Evolutionary conservation across 768 basidiomycete species (phyloP).

Genomic region (Crucibulum laeve): DNA sequence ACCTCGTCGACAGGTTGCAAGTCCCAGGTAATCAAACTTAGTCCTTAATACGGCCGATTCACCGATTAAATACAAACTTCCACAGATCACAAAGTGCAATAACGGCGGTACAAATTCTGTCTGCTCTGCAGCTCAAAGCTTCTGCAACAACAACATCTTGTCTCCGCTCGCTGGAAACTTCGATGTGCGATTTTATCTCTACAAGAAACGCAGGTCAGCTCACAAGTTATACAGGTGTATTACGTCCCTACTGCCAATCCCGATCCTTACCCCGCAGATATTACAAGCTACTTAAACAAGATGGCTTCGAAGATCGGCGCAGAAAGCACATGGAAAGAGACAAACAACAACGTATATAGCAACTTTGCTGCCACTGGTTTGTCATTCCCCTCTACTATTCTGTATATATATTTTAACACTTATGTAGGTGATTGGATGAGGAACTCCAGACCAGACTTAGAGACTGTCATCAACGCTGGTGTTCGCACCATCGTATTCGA

Average conservation of each 20-base stretch:
- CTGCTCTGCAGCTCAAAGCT: conserved; percentile 53
- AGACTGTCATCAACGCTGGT: conserved; percentile 56
- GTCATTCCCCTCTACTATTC: background rate
- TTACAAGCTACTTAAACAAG: conserved; percentile 26
- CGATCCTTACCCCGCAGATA: conserved; percentile 47
- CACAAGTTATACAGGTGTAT: conserved; percentile 29
- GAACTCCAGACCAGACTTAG: conserved; percentile 41
- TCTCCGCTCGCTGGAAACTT: conserved; percentile 49
- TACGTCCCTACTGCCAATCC: conserved; percentile 41
- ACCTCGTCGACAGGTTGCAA: conserved; percentile 41
- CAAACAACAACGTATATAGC: conserved; percentile 36
- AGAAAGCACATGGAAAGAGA: conserved; percentile 36
- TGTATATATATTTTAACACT: background rate
- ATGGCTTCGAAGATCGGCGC: conserved; percentile 37
- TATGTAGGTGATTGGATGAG: conserved; percentile 56
- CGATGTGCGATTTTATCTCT: conserved; percentile 32
- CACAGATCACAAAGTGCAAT: conserved; percentile 50
- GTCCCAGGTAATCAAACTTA: conserved; percentile 31
- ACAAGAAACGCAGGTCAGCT: background rate
- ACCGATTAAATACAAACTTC: background rate
- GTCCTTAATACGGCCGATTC: background rate
- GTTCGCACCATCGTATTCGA: conserved; percentile 45
- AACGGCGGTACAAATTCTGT: conserved; percentile 39
- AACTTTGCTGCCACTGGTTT: conserved; percentile 34
- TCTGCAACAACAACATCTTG: conserved; percentile 55